A percentile compares a stretch with the other conserved stretches of the same genome.
Conservation (phyloP, 1,284 basidiomycete genomes). For the Puccinia hordei region DNA sequence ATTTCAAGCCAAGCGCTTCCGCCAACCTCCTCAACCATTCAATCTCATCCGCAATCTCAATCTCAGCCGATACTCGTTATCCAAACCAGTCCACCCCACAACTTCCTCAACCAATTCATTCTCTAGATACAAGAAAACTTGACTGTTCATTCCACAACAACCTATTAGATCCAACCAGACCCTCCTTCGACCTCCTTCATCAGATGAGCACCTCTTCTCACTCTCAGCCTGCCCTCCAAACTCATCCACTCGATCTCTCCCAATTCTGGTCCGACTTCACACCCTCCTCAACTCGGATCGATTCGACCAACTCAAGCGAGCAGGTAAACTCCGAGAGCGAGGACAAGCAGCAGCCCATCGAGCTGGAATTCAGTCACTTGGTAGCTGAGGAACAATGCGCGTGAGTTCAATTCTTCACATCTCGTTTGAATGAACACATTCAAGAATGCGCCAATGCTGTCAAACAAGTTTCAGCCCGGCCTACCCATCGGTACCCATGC, state of each 20-base stretch:
- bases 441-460: neutral
- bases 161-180: neutral
- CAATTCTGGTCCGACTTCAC: conserved; percentile 33
- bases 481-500: neutral
- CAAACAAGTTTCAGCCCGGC: conserved; percentile 27
- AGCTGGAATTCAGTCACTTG: conserved; percentile 50
- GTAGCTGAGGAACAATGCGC: conserved; percentile 50
- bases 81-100: conserved; percentile 12
- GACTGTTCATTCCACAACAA: neutral
- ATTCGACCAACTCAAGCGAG: neutral
- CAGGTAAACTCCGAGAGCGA: conserved; percentile 16
- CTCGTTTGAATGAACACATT: neutral
- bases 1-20: conserved; percentile 8
- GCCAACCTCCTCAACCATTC: conserved; percentile 29
- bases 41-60: conserved; percentile 1
- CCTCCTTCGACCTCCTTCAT: conserved; percentile 26
- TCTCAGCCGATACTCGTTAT: conserved; percentile 22
- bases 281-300: conserved; percentile 1
- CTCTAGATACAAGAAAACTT: neutral
- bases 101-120: neutral
- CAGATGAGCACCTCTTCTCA: conserved; percentile 21
- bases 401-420: conserved; percentile 31
- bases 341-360: conserved; percentile 22
- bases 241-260: conserved; percentile 20
- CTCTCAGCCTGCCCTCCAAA: neutral